These are phyloP conservation scores for Inonotus hispidus DNA, from an alignment of 1,284 basidiomycete species.

Conservation along the genomic window DNA sequence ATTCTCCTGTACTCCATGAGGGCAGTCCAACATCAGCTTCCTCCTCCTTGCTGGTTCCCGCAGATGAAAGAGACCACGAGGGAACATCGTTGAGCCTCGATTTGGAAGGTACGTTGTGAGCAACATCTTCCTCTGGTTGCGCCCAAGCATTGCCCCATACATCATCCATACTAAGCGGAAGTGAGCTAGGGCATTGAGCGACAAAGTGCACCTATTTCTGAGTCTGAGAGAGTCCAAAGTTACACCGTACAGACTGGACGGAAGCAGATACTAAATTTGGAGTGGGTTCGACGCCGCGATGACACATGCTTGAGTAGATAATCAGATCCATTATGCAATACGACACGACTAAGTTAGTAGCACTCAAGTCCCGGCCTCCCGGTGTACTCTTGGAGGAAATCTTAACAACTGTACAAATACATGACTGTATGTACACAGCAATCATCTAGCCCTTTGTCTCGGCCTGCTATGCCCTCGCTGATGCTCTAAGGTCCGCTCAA, in stretches of 20 bases:
- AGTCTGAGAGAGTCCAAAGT: not conserved
- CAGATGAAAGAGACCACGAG: not conserved
- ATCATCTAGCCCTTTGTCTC: not conserved
- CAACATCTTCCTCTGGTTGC: constrained; percentile 13
- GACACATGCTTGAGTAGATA: not conserved
- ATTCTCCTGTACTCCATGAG: constrained; percentile 15
- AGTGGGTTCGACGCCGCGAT: not conserved
- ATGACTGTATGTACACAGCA: too few species aligned
- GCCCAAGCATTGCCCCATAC: constrained; percentile 19
- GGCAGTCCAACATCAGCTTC: constrained; percentile 16
- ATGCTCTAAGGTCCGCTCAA: not conserved
- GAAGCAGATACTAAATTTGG: not conserved
- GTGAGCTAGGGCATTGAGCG: not conserved
- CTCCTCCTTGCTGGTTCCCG: constrained; percentile 5
- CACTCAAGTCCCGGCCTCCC: not conserved
- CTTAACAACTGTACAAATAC: too few species aligned
- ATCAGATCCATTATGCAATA: not conserved
- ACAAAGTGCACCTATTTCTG: too few species aligned
- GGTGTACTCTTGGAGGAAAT: too few species aligned
- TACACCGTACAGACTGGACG: not conserved
- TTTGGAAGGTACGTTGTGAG: constrained; percentile 1
- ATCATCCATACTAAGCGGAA: constrained; percentile 16
- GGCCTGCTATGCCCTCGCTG: not conserved
- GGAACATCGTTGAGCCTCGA: constrained; percentile 1
- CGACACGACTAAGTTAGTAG: not conserved